Percentiles rank a stretch among this genome's conserved stretches.
Evolutionary conservation across 2,329 filamentous ascomycete genomes (phyloP).

Genomic region (Orbilia oligospora): DNA sequence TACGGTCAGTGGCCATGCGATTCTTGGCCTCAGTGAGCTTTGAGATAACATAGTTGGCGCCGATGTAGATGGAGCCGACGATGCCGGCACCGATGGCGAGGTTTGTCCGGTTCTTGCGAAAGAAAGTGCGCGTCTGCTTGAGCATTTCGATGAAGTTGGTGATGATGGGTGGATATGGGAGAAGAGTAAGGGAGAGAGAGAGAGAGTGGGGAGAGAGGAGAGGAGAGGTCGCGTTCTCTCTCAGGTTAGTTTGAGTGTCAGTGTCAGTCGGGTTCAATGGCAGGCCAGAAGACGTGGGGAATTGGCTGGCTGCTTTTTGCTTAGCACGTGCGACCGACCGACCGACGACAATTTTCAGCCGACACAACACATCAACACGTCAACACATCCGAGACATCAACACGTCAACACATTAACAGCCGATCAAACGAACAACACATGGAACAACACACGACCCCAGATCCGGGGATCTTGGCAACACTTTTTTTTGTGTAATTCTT

Average conservation of each 20-base stretch:
- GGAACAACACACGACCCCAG: neutral
- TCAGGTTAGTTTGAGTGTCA: neutral
- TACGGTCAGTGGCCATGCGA: slow-evolving; percentile 95
- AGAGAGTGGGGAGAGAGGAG: too few relatives aligned
- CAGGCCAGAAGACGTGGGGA: slow-evolving; percentile 16
- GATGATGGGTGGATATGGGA: slow-evolving; percentile 4
- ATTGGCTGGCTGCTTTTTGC: too few relatives aligned
- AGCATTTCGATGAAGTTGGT: slow-evolving; percentile 70
- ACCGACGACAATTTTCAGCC: slow-evolving; percentile 18
- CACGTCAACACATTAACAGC: neutral
- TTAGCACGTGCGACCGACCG: slow-evolving; percentile 10
- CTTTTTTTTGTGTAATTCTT: neutral
- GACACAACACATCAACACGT: slow-evolving; percentile 19
- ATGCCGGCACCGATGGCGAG: slow-evolving; percentile 90
- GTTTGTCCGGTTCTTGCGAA: slow-evolving; percentile 90
- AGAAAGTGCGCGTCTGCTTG: slow-evolving; percentile 85
- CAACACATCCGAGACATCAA: neutral
- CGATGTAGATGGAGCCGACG: slow-evolving; percentile 89
- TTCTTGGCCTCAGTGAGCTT: slow-evolving; percentile 95
- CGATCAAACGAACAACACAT: neutral
- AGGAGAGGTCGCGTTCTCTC: neutral
- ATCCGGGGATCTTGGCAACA: slow-evolving; percentile 8
- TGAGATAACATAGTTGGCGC: slow-evolving; percentile 89
- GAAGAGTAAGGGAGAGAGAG: neutral
- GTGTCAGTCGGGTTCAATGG: neutral